Percentiles rank a stretch among this genome's conserved stretches.
These are phyloP conservation scores for Bipolaris victoriae DNA, from an alignment of 2,329 filamentous ascomycete genomes.

Conservation along the genomic window DNA sequence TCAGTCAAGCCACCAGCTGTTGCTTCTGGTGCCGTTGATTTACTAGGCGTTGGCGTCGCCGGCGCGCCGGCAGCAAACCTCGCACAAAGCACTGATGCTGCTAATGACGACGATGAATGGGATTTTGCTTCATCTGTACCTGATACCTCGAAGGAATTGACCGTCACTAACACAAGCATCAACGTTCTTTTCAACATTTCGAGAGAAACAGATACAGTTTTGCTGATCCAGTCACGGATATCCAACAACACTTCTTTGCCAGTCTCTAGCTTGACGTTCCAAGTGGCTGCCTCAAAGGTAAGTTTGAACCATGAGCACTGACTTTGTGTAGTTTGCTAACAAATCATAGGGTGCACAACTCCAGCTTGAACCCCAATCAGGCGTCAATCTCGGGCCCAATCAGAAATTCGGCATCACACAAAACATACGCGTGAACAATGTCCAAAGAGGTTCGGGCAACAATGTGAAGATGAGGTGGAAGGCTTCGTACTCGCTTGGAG, in stretches of 20 bases:
- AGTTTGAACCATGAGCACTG: not conserved
- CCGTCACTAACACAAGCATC: conserved; percentile 72
- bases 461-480: conserved; percentile 91
- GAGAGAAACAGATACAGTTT: conserved; percentile 62
- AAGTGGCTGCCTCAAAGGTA: conserved; percentile 92
- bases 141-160: conserved; percentile 68
- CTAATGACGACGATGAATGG: conserved; percentile 96
- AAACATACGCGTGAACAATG: conserved; percentile 76
- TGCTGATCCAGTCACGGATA: conserved; percentile 79
- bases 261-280: conserved; percentile 83
- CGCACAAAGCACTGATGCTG: conserved; percentile 46
- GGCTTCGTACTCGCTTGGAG: conserved; percentile 75
- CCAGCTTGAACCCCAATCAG: conserved; percentile 83
- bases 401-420: conserved; percentile 83
- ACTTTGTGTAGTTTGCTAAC: conserved; percentile 15
- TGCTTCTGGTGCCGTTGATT: conserved; percentile 40
- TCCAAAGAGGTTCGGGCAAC: conserved; percentile 73
- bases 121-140: conserved; percentile 88
- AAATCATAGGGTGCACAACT: conserved; percentile 73
- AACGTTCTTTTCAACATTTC: conserved; percentile 75
- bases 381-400: conserved; percentile 72
- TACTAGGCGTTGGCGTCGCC: conserved; percentile 44
- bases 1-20: conserved; percentile 47
- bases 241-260: conserved; percentile 77
- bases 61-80: conserved; percentile 34